A percentile compares a stretch with the other conserved stretches of the same genome.
phyloP scores from a whole-genome alignment of 805 yeast species.

The Starmerella bombi region DNA sequence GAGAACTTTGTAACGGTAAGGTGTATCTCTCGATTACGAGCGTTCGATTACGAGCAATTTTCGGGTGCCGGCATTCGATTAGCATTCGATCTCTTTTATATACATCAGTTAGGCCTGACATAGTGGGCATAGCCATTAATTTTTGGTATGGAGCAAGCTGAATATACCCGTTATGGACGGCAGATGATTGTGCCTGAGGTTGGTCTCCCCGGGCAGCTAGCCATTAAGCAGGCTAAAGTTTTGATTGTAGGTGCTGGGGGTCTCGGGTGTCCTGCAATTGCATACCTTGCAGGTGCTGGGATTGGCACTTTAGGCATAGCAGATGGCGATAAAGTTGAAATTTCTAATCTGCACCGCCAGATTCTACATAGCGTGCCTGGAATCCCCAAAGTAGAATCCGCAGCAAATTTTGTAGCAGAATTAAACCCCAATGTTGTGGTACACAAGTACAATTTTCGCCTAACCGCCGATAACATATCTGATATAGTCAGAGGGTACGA shows the following conservation, averaged over 20 bases:
- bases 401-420: constrained; percentile 37
- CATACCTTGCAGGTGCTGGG: constrained; percentile 80
- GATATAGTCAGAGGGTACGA: constrained; percentile 54
- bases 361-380: constrained; percentile 71
- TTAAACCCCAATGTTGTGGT: constrained; percentile 60
- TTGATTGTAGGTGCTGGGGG: constrained; percentile 95
- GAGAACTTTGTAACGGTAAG: too few species aligned
- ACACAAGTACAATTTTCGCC: constrained; percentile 29
- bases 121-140: not conserved
- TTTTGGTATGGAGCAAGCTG: constrained; percentile 35
- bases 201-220: constrained; percentile 43
- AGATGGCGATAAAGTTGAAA: constrained; percentile 75
- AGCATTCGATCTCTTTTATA: too few species aligned
- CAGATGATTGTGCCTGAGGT: constrained; percentile 87
- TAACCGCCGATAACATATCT: constrained; percentile 44
- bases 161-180: constrained; percentile 76
- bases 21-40: too few species aligned
- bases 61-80: too few species aligned
- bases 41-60: too few species aligned
- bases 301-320: constrained; percentile 68
- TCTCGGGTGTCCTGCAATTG: constrained; percentile 79
- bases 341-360: constrained; percentile 80
- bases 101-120: not conserved
- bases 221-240: constrained; percentile 44
- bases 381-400: constrained; percentile 64